A percentile compares a stretch with the other conserved stretches of the same genome.
Conservation (phyloP, 148 eudicot species). For the Spergularia bocconei region DNA sequence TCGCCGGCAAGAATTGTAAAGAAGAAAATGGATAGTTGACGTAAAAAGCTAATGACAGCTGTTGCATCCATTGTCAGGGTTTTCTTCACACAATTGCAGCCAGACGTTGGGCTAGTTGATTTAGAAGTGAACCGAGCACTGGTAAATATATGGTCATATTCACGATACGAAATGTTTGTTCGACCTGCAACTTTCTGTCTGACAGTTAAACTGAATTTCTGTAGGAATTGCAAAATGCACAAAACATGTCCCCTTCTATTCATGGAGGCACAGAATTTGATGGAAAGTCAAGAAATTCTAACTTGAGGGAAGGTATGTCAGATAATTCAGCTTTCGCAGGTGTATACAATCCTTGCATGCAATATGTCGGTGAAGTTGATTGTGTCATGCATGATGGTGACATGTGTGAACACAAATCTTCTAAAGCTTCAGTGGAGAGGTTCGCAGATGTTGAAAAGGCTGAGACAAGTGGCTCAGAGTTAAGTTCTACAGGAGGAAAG, state of each 20-base stretch:
- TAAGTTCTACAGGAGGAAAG: conserved; percentile 63
- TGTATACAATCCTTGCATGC: conserved; percentile 30
- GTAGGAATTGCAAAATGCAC: conserved; percentile 52
- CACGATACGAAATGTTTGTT: conserved; percentile 5
- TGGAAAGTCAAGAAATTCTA: conserved; percentile 31
- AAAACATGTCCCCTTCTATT: conserved; percentile 37
- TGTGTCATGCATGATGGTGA: conserved; percentile 32
- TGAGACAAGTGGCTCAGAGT: conserved; percentile 78
- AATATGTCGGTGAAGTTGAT: conserved; percentile 37
- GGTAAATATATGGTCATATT: conserved; percentile 38
- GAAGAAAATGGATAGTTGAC: too few relatives aligned
- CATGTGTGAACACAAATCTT: conserved; percentile 30
- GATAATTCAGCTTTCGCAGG: conserved; percentile 55
- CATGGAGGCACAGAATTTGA: conserved; percentile 32
- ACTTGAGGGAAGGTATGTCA: conserved; percentile 50
- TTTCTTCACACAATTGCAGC: conserved; percentile 58
- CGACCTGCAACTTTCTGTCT: not conserved
- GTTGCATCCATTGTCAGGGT: conserved; percentile 53
- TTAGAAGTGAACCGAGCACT: conserved; percentile 42
- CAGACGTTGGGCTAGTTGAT: conserved; percentile 46
- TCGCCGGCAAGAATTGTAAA: too few relatives aligned
- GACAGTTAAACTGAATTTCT: conserved; percentile 18
- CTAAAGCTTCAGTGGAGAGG: conserved; percentile 27
- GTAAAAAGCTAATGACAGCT: not conserved
- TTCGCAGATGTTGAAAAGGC: conserved; percentile 38